Conservation (phyloP, 2,329 filamentous ascomycete genomes). For the Colletotrichum sp. region DNA sequence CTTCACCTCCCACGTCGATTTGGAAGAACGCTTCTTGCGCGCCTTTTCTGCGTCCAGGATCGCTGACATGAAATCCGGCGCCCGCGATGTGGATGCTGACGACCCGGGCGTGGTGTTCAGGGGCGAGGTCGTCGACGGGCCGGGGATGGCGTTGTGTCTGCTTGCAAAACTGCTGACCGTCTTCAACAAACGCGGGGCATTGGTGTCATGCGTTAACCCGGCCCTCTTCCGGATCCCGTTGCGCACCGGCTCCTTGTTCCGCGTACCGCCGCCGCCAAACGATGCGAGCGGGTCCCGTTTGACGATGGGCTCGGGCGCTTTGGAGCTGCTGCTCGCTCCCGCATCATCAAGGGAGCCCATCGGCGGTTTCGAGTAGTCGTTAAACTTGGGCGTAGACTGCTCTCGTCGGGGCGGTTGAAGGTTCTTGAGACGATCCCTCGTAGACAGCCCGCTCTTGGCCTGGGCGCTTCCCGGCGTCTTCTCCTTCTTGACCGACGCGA, state of each 20-base stretch:
- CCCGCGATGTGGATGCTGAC: neutral
- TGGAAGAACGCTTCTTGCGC: neutral
- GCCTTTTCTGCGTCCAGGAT: neutral
- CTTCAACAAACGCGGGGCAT: too few species aligned
- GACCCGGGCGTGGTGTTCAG: neutral
- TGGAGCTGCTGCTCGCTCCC: neutral
- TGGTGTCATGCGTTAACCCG: too few species aligned
- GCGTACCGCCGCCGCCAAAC: neutral
- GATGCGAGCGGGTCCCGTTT: neutral
- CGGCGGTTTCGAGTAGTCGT: neutral
- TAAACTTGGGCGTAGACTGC: neutral
- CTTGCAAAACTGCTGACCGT: neutral
- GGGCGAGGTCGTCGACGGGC: neutral
- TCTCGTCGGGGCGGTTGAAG: neutral
- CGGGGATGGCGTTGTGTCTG: neutral
- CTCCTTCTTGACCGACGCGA: neutral
- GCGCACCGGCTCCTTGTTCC: neutral
- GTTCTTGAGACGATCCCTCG: constrained; percentile 3
- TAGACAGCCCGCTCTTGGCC: neutral
- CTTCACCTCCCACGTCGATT: constrained; percentile 4
- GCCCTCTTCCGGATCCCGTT: neutral
- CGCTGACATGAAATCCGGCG: neutral
- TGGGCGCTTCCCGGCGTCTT: neutral
- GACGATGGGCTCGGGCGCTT: neutral
- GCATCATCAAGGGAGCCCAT: neutral